Evolutionary conservation across 2,329 filamentous ascomycete genomes (phyloP).

Genomic region (Venturia nashicola): DNA sequence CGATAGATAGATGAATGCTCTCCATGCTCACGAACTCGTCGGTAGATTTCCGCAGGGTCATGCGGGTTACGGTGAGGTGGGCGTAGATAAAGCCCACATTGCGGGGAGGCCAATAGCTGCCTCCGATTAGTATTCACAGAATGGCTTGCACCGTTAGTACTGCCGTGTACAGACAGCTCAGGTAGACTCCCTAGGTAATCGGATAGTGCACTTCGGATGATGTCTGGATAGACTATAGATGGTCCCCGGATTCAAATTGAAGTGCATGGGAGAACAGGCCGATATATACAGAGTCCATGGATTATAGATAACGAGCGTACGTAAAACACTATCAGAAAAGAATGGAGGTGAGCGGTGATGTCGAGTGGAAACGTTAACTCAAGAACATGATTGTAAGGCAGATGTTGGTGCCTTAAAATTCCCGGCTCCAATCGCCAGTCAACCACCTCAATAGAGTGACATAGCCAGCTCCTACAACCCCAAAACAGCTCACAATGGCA

Average conservation of each 20-base stretch:
- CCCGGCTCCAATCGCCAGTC: neutral
- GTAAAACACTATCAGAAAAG: neutral
- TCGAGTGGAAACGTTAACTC: neutral
- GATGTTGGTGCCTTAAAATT: neutral
- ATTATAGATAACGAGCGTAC: neutral
- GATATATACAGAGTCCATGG: neutral
- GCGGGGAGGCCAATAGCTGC: neutral
- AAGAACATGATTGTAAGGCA: neutral
- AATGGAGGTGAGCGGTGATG: neutral
- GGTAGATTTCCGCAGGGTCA: neutral
- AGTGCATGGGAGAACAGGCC: neutral
- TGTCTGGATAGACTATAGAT: neutral
- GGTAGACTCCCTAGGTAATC: too few relatives aligned
- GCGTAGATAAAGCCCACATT: neutral
- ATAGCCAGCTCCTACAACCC: neutral
- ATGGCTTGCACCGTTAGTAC: neutral
- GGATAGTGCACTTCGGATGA: slow-evolving; percentile 1
- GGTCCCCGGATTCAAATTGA: neutral
- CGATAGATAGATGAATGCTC: neutral
- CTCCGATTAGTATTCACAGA: neutral
- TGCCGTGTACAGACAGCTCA: too few relatives aligned
- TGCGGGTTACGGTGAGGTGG: neutral
- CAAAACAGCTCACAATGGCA: slow-evolving; percentile 45
- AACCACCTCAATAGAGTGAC: neutral
- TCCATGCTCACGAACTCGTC: neutral